Evolutionary conservation across 83 land plant species (phyloP).

Genomic region (Diphasiastrum complanatum): DNA sequence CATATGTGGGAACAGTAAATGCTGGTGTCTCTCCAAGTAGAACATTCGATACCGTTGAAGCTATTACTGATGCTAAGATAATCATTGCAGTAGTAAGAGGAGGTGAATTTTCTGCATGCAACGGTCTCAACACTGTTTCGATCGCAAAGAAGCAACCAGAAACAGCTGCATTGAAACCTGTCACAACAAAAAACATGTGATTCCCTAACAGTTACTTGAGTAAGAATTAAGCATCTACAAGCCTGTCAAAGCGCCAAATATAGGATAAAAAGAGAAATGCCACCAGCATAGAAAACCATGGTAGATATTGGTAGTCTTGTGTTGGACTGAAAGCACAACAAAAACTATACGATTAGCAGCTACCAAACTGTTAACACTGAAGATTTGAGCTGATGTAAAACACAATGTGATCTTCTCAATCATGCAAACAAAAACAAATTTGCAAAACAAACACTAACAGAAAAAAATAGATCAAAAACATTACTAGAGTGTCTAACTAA

Average conservation of each 20-base stretch:
- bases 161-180: conserved; percentile 99
- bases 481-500: no score
- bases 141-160: conserved; percentile 97
- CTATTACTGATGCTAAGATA: conserved; percentile 88
- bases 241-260: background rate
- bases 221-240: no score
- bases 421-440: no score
- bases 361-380: no score
- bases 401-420: no score
- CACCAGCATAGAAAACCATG: background rate
- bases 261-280: background rate
- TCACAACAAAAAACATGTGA: conserved; percentile 17
- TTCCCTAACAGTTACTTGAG: no score
- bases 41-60: conserved; percentile 88
- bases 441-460: no score
- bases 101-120: conserved; percentile 93
- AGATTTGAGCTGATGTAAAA: no score
- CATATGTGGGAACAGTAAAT: conserved; percentile 89
- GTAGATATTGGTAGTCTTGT: no score
- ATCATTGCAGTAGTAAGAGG: conserved; percentile 99
- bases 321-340: no score
- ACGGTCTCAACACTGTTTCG: conserved; percentile 93
- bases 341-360: no score
- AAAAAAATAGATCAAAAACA: no score
- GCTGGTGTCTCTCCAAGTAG: conserved; percentile 80